Conservation (phyloP, 192 early-diverging fungal genomes). For the Coemansia sp. region DNA sequence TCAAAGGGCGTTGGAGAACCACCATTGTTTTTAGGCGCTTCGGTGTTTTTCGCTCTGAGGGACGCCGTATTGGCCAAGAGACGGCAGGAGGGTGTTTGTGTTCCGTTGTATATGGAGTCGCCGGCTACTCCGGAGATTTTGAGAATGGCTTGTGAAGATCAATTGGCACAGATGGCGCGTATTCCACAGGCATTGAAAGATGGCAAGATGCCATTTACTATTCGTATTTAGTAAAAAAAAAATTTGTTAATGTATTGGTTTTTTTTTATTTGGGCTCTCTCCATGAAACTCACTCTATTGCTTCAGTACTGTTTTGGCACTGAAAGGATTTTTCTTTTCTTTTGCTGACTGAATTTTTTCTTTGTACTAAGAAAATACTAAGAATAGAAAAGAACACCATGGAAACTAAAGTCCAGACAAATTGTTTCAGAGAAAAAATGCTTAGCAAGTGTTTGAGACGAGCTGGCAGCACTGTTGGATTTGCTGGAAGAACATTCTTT, state of each 20-base stretch:
- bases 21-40: slow-evolving; percentile 80
- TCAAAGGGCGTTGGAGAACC: slow-evolving; percentile 89
- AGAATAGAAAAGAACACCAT: too few species aligned
- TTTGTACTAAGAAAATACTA: too few species aligned
- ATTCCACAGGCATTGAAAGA: slow-evolving; percentile 31
- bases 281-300: too few species aligned
- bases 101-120: slow-evolving; percentile 65
- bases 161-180: slow-evolving; percentile 52
- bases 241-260: not conserved
- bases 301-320: too few species aligned
- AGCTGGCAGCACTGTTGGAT: too few species aligned
- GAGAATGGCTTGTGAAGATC: slow-evolving; percentile 72
- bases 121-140: slow-evolving; percentile 83
- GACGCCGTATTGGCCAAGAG: slow-evolving; percentile 79
- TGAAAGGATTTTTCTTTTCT: too few species aligned
- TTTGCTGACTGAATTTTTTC: too few species aligned
- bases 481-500: too few species aligned
- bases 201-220: slow-evolving; percentile 36
- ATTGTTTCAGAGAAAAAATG: too few species aligned
- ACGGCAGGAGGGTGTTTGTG: slow-evolving; percentile 39
- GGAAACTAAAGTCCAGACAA: too few species aligned
- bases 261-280: too few species aligned
- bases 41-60: slow-evolving; percentile 79
- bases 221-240: slow-evolving; percentile 30
- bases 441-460: too few species aligned